These are phyloP conservation scores for Trametes sp. DNA, from an alignment of 1,284 basidiomycete species.

Conservation along the genomic window DNA sequence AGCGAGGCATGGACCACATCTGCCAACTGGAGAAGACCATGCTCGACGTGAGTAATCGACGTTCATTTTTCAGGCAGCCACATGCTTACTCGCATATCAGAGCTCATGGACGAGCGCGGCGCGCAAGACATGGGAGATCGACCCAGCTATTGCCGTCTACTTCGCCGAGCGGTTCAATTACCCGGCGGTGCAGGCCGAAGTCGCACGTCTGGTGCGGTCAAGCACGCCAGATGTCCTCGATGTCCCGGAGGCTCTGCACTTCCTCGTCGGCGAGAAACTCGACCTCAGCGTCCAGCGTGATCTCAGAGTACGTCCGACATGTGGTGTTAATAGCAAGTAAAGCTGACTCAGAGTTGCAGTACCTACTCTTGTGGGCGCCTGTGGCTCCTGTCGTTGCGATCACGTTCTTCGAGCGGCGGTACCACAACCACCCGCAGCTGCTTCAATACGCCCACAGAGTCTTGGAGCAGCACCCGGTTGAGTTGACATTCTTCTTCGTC, in stretches of 20 bases:
- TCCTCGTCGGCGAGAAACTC: slow-evolving; percentile 79
- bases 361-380: slow-evolving; percentile 89
- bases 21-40: slow-evolving; percentile 65
- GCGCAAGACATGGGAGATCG: slow-evolving; percentile 84
- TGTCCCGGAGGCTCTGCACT: slow-evolving; percentile 81
- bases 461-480: slow-evolving; percentile 93
- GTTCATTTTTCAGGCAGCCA: not conserved
- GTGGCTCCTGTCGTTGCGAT: slow-evolving; percentile 89
- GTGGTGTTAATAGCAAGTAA: not conserved
- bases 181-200: slow-evolving; percentile 68
- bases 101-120: slow-evolving; percentile 73
- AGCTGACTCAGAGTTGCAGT: slow-evolving; percentile 52
- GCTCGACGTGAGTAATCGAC: slow-evolving; percentile 56
- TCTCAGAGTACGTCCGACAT: slow-evolving; percentile 64
- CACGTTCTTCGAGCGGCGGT: slow-evolving; percentile 87
- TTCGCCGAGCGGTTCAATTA: slow-evolving; percentile 89
- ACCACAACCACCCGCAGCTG: slow-evolving; percentile 84
- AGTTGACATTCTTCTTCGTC: slow-evolving; percentile 98
- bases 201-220: slow-evolving; percentile 77
- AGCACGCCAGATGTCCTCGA: slow-evolving; percentile 78
- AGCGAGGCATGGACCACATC: slow-evolving; percentile 69
- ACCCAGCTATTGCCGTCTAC: slow-evolving; percentile 85
- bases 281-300: slow-evolving; percentile 67
- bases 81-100: slow-evolving; percentile 47
- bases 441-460: slow-evolving; percentile 98